Conservation (phyloP, 805 yeast species). For the Nakazawaea holstii region DNA sequence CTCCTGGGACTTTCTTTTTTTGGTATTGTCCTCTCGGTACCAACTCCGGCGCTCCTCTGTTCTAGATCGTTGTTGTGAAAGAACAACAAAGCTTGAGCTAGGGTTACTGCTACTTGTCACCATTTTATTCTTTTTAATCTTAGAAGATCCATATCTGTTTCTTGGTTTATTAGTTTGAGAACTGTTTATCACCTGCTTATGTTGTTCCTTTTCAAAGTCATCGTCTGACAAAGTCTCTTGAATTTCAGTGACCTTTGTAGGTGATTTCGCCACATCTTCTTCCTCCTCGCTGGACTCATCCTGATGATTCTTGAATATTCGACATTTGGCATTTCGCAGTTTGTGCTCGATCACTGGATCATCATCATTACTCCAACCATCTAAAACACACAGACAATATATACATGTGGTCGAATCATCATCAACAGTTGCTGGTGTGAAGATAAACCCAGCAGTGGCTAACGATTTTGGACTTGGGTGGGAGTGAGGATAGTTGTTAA, state of each 20-base stretch:
- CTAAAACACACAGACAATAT: slow-evolving; percentile 56
- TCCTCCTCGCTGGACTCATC: background rate
- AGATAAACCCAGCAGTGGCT: slow-evolving; percentile 63
- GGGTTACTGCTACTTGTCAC: slow-evolving; percentile 4
- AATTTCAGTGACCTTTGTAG: background rate
- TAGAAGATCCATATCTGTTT: slow-evolving; percentile 7
- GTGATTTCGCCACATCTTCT: background rate
- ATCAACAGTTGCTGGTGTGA: slow-evolving; percentile 38
- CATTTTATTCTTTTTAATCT: slow-evolving; percentile 5
- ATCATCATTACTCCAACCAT: slow-evolving; percentile 70
- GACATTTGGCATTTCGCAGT: slow-evolving; percentile 36
- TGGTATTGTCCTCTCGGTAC: slow-evolving; percentile 27
- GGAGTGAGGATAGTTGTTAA: slow-evolving; percentile 41
- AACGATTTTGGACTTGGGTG: slow-evolving; percentile 36
- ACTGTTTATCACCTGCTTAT: slow-evolving; percentile 3
- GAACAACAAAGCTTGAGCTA: background rate
- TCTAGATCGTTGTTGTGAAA: background rate
- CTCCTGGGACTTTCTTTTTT: slow-evolving; percentile 23
- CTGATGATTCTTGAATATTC: slow-evolving; percentile 25
- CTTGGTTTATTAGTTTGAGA: background rate
- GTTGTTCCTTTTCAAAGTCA: slow-evolving; percentile 19
- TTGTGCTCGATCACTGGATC: slow-evolving; percentile 57
- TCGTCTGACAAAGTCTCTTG: slow-evolving; percentile 12
- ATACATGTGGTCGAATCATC: slow-evolving; percentile 59
- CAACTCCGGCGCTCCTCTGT: background rate